phyloP scores from a whole-genome alignment of 495 filamentous ascomycete genomes.

The Neurospora sp. region DNA sequence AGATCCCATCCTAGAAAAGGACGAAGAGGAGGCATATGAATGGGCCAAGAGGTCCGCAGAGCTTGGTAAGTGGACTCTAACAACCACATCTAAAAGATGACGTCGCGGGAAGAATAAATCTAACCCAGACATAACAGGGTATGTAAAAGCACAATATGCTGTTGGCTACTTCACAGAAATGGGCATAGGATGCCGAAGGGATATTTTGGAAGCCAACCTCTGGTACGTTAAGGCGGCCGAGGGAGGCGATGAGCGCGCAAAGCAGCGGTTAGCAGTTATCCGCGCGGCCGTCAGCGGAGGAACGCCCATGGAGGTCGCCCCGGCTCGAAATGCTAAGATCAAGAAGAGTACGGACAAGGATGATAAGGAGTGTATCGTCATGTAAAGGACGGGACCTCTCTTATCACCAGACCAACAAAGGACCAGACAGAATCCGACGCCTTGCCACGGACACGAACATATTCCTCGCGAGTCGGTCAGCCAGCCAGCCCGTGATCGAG shows the following conservation, averaged over 20 bases:
- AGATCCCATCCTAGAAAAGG: conserved; percentile 83
- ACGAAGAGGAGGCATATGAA: conserved; percentile 92
- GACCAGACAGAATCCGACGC: neutral
- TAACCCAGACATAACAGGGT: conserved; percentile 39
- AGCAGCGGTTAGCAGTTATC: conserved; percentile 76
- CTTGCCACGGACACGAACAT: neutral
- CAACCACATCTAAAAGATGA: neutral
- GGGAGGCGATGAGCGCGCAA: conserved; percentile 81
- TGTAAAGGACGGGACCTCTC: conserved; percentile 30
- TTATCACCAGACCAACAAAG: neutral
- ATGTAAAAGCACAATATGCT: conserved; percentile 90
- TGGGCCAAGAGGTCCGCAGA: conserved; percentile 86
- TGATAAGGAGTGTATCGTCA: conserved; percentile 49
- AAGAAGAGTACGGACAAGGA: conserved; percentile 39
- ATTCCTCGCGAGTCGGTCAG: neutral
- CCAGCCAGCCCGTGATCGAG: neutral
- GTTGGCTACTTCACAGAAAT: conserved; percentile 97
- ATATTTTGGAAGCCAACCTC: conserved; percentile 89
- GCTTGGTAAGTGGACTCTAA: conserved; percentile 48
- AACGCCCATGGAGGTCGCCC: conserved; percentile 42
- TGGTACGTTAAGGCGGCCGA: conserved; percentile 98
- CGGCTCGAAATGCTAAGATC: conserved; percentile 38
- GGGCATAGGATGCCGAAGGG: conserved; percentile 90
- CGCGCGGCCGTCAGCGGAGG: conserved; percentile 72
- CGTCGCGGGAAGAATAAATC: neutral